Evolutionary conservation across 2,329 filamentous ascomycete genomes (phyloP).

Genomic region (Phoma herbarum): DNA sequence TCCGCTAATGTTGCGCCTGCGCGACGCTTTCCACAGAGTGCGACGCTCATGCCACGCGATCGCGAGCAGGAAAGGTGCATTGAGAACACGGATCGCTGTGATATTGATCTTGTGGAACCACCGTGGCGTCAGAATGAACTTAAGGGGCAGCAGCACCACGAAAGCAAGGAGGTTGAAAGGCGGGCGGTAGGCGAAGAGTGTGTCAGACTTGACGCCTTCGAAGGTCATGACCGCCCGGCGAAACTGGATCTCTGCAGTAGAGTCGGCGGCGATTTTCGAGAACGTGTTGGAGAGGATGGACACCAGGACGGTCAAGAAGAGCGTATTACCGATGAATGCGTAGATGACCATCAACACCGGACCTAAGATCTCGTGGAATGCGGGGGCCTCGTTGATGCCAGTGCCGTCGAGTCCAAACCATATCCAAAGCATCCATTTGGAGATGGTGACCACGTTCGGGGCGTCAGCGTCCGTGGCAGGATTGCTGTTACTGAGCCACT

Average conservation of each 20-base stretch:
- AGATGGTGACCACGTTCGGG: conserved; percentile 73
- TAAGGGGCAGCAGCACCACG: conserved; percentile 76
- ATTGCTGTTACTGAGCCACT: conserved; percentile 71
- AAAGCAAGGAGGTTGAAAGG: conserved; percentile 85
- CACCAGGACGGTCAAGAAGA: conserved; percentile 88
- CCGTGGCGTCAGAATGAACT: conserved; percentile 77
- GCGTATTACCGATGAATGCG: conserved; percentile 84
- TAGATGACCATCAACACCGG: conserved; percentile 84
- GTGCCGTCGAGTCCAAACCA: conserved; percentile 86
- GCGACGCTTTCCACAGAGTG: conserved; percentile 68
- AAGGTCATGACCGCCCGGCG: conserved; percentile 82
- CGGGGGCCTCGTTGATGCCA: conserved; percentile 64
- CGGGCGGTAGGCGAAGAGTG: conserved; percentile 82
- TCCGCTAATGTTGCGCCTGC: conserved; percentile 34
- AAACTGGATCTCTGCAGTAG: conserved; percentile 84
- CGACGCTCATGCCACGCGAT: conserved; percentile 76
- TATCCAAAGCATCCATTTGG: conserved; percentile 92
- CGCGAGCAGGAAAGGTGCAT: conserved; percentile 75
- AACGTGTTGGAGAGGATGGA: conserved; percentile 89
- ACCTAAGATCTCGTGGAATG: conserved; percentile 82
- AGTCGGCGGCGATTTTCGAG: conserved; percentile 77
- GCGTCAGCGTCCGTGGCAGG: conserved; percentile 41
- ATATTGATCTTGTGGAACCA: conserved; percentile 95
- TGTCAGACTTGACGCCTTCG: conserved; percentile 85
- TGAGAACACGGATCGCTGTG: conserved; percentile 75